Base-by-base conservation (phyloP, 176 grass and related monocot genomes). In the Themeda triandra region DNA sequence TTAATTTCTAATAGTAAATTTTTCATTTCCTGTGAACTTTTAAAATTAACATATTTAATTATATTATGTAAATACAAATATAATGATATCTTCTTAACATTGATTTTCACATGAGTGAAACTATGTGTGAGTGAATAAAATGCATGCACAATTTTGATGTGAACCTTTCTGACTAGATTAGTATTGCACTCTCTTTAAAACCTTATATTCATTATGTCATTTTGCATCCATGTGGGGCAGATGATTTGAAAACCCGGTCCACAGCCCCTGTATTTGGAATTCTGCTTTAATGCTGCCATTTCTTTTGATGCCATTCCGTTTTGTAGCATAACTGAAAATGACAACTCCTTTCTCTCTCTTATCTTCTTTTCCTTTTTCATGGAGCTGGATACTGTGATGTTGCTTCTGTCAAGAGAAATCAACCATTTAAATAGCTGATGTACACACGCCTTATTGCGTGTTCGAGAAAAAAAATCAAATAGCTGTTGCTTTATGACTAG, bases 281-380 rank as follows among this genome's bases (percentile, higher is more conserved):
- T 40, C 64, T 69, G 32, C 46, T 18, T 67, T 53, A 23, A 19
- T 13, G 33, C 23, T 18, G 29, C 37, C 74, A 40, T 23, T 68
- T 80, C 46, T 84, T 85, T 85, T 74, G 39, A 85, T 23, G 32
- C 56, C 27, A 65, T 85, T 71, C 46, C 70, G 44, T 65, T 73
- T 71, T 78, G 44, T 67, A 79, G 37, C 33, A 83, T 35, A 79
- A 53, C 68, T 90, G 88, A 90, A 87, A 87, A 75, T 78, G 75
- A 83, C 75, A 63, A 12, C 68, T 73, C 60, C 74, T 90, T 90
- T 83, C 74, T 87, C 69, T 83, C 59, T 49, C 13, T 83, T 73
- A 69, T 49, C 76, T 25, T 75, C 64, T 75, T 82, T 60, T 19
- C 25, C 63, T 76, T 90, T 90, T 90, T 28, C 32, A 72, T 86